Base-by-base conservation (phyloP, 805 yeast genomes). In the Kodamaea neixiangensis region DNA sequence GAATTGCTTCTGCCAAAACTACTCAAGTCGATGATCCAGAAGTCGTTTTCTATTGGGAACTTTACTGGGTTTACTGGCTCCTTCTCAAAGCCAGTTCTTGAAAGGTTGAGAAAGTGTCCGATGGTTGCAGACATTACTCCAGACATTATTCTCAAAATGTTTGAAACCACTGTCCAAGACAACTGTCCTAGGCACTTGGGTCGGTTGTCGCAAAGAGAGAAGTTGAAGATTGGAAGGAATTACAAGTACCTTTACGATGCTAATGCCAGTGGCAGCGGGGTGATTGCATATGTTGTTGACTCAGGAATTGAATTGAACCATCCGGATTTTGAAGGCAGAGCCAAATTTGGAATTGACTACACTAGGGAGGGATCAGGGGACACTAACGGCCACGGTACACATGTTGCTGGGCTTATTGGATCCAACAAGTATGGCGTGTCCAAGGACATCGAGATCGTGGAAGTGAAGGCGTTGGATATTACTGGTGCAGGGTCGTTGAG, bases 361-460 rank as follows among this genome's bases (percentile, higher is more conserved):
- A 84, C 89, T 0, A 72, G 71, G 1, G 86, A 81, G 56, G 81
- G 82, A 0, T 61, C 73, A 1, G 89, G 88, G 5, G 97, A 92
- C 63, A 69, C 69, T 7, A 85, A 85, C 58, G 97, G 97, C 0
- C 97, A 91, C 65, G 97, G 97, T 0, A 89, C 97, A 1, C 97
- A 91, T 67, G 96, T 92, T 44, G 96, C 97, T 0, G 97, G 97
- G 2, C 72, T 89, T 10, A 79, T 89, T 49, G 97, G 93, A 0
- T 88, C 97, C 1, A 75, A 70, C 48, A 81, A 84, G 2, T 91
- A 74, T 69, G 97, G 97, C 5, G 94, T 89, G 2, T 89, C 96
- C 14, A 91, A 92, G 64, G 59, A 67, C 19, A 76, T 71, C 21
- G 72, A 74, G 7, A 62, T 91, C 7, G 72, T 87, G 7, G 94